Percentiles rank a stretch among this genome's conserved stretches.
Conservation (phyloP, 176 grass and related monocot species). For the Hordeum marinum region DNA sequence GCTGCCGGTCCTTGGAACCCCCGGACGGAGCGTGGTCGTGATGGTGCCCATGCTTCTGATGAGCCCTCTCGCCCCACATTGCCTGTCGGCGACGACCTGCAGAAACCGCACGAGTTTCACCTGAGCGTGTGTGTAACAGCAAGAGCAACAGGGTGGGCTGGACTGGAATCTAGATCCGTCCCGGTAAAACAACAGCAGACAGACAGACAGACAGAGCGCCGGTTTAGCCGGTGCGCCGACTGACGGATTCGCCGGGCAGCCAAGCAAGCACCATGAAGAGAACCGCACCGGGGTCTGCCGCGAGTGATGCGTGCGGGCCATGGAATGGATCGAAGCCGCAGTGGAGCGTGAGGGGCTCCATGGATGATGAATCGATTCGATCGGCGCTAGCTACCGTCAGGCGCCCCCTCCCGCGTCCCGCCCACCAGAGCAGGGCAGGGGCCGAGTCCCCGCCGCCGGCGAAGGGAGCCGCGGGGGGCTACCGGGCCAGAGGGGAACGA, state of each 20-base stretch:
- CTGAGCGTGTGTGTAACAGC: too few species aligned
- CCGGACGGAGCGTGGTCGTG: conserved; percentile 10
- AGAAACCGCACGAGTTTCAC: background rate
- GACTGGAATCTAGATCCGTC: background rate
- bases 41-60: conserved; percentile 29
- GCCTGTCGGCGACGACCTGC: conserved; percentile 1
- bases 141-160: too few species aligned
- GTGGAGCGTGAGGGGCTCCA: too few species aligned
- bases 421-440: background rate
- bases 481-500: background rate
- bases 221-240: background rate
- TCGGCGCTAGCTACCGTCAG: background rate
- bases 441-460: background rate
- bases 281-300: too few species aligned
- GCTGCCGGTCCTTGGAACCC: conserved; percentile 41
- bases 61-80: conserved; percentile 58
- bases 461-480: background rate
- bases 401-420: too few species aligned
- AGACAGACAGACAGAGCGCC: too few species aligned
- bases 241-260: background rate
- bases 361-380: too few species aligned
- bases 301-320: too few species aligned
- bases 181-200: background rate
- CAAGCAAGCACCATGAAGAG: too few species aligned
- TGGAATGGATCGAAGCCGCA: too few species aligned